These are phyloP conservation scores for Puccinia triticina DNA, from an alignment of 1,284 basidiomycete genomes.

Conservation along the genomic window DNA sequence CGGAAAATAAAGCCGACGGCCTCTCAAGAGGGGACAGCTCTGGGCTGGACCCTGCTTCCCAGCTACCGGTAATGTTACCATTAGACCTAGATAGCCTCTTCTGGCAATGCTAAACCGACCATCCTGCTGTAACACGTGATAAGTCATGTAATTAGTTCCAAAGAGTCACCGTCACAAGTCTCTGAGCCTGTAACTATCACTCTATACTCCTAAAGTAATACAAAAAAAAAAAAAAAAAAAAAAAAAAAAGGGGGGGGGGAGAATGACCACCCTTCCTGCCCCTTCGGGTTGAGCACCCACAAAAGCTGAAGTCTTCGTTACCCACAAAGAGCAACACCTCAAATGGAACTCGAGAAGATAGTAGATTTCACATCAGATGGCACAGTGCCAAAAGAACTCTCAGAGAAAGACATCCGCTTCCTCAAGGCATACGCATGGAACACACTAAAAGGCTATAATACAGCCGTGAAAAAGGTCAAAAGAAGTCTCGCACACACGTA, in stretches of 20 bases:
- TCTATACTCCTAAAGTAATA: no score
- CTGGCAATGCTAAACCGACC: no score
- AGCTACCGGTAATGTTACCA: no score
- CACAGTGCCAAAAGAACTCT: not conserved
- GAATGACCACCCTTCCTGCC: not conserved
- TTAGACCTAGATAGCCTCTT: not conserved
- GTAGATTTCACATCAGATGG: no score
- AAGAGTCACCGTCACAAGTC: no score
- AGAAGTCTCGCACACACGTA: not conserved
- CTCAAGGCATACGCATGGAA: not conserved
- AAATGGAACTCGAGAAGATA: not conserved
- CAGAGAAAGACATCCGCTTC: not conserved
- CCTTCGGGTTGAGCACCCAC: not conserved
- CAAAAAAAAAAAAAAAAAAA: no score
- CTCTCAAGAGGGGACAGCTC: not conserved
- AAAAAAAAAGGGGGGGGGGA: no score
- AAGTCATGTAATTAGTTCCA: no score
- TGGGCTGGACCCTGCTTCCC: not conserved
- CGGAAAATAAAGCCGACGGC: constrained; percentile 11
- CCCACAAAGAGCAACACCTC: not conserved
- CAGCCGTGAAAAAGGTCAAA: not conserved
- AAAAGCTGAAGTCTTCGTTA: no score
- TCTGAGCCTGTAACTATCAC: no score
- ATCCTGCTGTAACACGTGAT: no score
- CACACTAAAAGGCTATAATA: not conserved